These are phyloP conservation scores for Apiospora koreana DNA, from an alignment of 2,329 filamentous ascomycete species.

Conservation along the genomic window DNA sequence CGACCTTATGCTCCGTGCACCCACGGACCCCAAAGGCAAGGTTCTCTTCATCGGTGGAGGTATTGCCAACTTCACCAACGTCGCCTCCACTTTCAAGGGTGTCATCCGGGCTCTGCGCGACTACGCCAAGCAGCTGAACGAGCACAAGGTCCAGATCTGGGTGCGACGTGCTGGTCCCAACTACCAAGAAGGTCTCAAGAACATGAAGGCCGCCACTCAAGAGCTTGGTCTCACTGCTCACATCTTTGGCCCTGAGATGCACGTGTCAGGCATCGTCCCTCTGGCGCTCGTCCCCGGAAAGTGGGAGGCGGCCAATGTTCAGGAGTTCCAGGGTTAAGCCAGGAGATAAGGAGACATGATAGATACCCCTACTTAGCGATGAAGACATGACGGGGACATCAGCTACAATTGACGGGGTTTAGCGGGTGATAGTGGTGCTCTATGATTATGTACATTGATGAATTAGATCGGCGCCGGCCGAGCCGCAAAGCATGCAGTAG, in stretches of 20 bases:
- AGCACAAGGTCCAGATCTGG: conserved; percentile 99
- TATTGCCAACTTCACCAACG: conserved; percentile 99
- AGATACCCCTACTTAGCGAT: conserved; percentile 10
- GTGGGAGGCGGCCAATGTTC: conserved; percentile 61
- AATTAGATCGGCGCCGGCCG: conserved; percentile 13
- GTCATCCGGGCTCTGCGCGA: conserved; percentile 95
- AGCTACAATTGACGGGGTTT: neutral
- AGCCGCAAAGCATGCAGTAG: neutral
- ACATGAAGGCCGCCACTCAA: conserved; percentile 95
- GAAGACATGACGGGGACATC: conserved; percentile 8
- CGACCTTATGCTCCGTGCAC: conserved; percentile 94
- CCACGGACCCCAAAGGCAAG: conserved; percentile 85
- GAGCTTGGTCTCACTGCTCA: conserved; percentile 80
- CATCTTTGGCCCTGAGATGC: conserved; percentile 78
- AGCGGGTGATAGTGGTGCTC: conserved; percentile 8
- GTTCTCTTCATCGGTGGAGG: conserved; percentile 99
- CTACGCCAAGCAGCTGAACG: conserved; percentile 78
- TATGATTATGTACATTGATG: conserved; percentile 18
- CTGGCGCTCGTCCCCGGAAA: conserved; percentile 74
- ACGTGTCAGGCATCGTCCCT: conserved; percentile 95
- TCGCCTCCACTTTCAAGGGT: conserved; percentile 99
- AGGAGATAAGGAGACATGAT: neutral
- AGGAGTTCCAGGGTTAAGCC: conserved; percentile 61
- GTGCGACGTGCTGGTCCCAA: conserved; percentile 88
- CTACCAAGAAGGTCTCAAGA: conserved; percentile 99